Base-by-base conservation (phyloP, 345 rosid genomes). In the Gossypium arboreum region DNA sequence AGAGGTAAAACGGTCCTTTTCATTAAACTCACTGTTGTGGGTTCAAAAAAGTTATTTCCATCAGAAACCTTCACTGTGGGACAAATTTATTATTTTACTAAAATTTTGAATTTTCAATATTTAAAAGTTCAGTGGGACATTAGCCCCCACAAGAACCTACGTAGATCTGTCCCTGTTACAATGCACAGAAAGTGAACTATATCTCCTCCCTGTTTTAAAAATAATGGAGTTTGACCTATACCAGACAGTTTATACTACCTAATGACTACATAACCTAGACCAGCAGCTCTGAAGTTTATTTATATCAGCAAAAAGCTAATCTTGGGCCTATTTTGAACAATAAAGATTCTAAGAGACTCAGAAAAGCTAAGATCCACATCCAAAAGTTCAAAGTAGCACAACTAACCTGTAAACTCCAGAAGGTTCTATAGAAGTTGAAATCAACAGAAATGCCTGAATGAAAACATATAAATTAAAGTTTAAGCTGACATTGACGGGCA, bases 401-500 rank as follows among this genome's bases (percentile, higher is more conserved):
- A 62, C 80, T 68, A 77, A 90, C 99, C 97, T 93, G 99, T 78
- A 95, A 89, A 86, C 97, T 91, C 98, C 99, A 95, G 74, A 95
- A 87, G 72, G 94, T 95, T 84, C 87, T 93, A 68, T 95, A 95
- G 77, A 93, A 95, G 89, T 95, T 95, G 88, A 95, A 95, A 83
- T 95, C 99, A 50, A 93, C 83, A 77, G 92, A 82, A 79, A 91
- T 85, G 55, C 96, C 94, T 93, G 89, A 70, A 81, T 81, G 82
- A 72, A 77, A 2, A 58, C 44, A 70, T 25, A 57, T 52, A 54
- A 9, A 67, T 79, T 15, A 73, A 54, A 9, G 69, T 52, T 45
- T 52, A 20, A 2, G 66, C 15, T 43, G 50, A 73, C 27, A 64
- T 50, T 43, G 71, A 45, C 22, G 6, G 24, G 52, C 27, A 66